Base-by-base conservation (phyloP, 2,329 filamentous ascomycete genomes). In the Trichoderma citrinoviride region DNA sequence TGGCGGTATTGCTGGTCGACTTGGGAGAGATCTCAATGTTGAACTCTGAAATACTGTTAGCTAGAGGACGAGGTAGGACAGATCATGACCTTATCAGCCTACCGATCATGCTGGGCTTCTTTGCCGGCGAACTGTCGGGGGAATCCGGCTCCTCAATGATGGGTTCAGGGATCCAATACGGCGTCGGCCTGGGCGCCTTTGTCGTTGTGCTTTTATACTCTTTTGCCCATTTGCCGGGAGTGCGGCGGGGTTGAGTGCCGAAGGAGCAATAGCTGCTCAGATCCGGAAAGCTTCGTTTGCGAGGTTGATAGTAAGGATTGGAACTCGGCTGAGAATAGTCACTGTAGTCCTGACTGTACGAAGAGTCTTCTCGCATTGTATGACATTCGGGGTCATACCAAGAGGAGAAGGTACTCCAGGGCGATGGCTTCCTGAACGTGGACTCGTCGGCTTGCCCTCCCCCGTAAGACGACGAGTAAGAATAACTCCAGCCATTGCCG, bases 121-220 rank as follows among this genome's bases (percentile, higher is more conserved):
- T 64, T 7, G 70, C 65, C 12, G 73, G 71, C 3, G 74, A 72
- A 7, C 65, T 57, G 6, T 69, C 55, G 3, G 72, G 64, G 15
- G 74, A 74, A 21, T 67, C 67, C 17, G 74, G 72, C 65, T 78
- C 77, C 50, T 78, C 77, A 33, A 77, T 70, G 37, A 75, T 75
- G 1, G 76, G 75, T 44, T 74, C 69, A 1, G 74, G 73, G 14
- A 75, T 65, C 15, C 65, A 63, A 12, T 74, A 67, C 2, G 37
- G 50, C 14, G 43, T 43, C 67, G 52, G 46, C 47, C 52, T 46
- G 27, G 15, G n/a, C 37, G 29, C 14, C 6, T 50, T 40, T 37
- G 47, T 10, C 33, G 10, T 56, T 40, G 29, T 33, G 46, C 27
- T 50, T 52, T 27, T 37, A 7, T 62, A 54, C 1, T 61, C 37